Base-by-base conservation (phyloP, 225 moss, liverwort and hornwort species). In the Pleurozium schreberi region DNA sequence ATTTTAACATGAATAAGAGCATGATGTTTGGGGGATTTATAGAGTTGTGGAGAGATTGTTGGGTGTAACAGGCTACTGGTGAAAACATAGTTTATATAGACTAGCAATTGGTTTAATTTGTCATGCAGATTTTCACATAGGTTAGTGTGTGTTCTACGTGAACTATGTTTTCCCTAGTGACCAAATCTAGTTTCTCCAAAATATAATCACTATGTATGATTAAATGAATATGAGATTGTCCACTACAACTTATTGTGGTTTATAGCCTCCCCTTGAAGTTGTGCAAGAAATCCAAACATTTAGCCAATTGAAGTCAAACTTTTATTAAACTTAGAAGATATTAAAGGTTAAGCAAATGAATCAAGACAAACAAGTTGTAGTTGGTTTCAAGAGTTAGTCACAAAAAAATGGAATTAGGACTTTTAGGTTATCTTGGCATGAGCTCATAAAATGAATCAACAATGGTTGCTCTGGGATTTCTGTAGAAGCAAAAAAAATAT, bases 131-230 rank as follows among this genome's bases (percentile, higher is more conserved):
- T 57, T 78, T 1, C 0, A 38, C 4, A 6, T 25, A 16, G 3
- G 16, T 16, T 4, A 53, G 53, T 77, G 0, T 2, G 1, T 79
- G 5, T 1, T n/a, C 7, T n/a, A 57, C 0, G 1, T 8, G 27
- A 36, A 52, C 0, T 30, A 0, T 45, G 6, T 22, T 57, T 43
- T 0, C 0, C 8, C 2, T 43, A 6, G 2, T 71, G 16, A 71
- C 71, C 6, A 71, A 43, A 71, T 3, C 0, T 27, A 10, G 0
- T 17, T 27, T 58, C 2, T n/a, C 2, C 0, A 2, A n/a, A 28
- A 26, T 28, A 5, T 2, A 8, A 58, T 57, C 8, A 38, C 3
- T 55, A 11, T n/a, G 0, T 26, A 17, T 38, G 17, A 25, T n/a
- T 55, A 7, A 26, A 55, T n/a, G 17, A 2, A 27, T 5, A 11